These are phyloP conservation scores for Nitzschia inconspicua DNA, from an alignment of 108 stramenopile genomes.

Conservation along the genomic window DNA sequence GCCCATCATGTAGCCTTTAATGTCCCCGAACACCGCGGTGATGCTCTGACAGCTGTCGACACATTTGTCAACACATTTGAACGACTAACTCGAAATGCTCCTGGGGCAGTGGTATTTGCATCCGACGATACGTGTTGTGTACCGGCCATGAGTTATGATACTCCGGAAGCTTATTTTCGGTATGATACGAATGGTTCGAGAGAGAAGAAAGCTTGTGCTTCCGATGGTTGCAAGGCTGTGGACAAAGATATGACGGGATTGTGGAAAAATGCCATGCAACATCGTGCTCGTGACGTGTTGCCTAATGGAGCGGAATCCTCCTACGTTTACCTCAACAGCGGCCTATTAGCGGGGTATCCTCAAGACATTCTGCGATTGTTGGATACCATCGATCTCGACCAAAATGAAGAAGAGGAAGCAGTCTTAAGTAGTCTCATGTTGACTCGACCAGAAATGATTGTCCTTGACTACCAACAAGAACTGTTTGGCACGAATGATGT, in stretches of 20 bases:
- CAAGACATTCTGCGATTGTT: background rate
- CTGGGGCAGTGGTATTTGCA: background rate
- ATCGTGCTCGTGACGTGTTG: background rate
- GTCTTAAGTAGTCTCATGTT: conserved; percentile 2
- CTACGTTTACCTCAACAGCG: conserved; percentile 2
- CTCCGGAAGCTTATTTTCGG: conserved; percentile 9
- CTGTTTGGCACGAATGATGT: conserved; percentile 15
- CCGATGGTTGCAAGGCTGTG: background rate
- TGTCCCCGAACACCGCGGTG: background rate
- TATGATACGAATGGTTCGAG: background rate
- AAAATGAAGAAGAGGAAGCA: conserved; percentile 20
- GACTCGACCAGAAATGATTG: background rate
- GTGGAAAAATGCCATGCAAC: background rate
- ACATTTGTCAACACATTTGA: background rate
- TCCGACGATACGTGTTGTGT: conserved; percentile 9
- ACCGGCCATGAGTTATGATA: conserved; percentile 15
- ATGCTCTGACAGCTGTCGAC: background rate
- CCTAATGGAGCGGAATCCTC: conserved; percentile 1
- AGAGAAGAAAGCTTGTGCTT: background rate
- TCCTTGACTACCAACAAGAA: conserved; percentile 14
- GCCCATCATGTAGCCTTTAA: conserved; percentile 4
- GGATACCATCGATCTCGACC: background rate
- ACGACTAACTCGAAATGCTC: background rate
- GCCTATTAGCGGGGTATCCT: conserved; percentile 5
- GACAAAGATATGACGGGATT: background rate